Conservation (phyloP, 2,329 filamentous ascomycete genomes). For the Aspergillus aculeatus region DNA sequence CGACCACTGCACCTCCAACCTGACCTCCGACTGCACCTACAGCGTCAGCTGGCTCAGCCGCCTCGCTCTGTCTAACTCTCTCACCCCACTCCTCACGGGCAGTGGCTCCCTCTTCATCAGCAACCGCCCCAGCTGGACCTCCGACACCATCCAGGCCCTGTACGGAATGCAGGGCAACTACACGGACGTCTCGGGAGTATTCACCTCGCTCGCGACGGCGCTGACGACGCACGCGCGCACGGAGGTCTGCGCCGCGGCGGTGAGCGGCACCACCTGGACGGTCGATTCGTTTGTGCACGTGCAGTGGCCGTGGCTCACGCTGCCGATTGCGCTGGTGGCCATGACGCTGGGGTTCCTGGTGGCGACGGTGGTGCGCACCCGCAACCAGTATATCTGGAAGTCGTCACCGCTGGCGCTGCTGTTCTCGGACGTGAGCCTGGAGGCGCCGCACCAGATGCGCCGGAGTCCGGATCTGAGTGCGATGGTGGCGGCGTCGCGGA, state of each 20-base stretch:
- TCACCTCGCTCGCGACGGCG: conserved; percentile 18
- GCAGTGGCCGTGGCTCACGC: conserved; percentile 25
- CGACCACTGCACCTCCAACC: conserved; percentile 24
- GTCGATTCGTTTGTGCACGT: conserved; percentile 23
- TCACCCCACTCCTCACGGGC: conserved; percentile 19
- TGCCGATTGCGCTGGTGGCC: conserved; percentile 19
- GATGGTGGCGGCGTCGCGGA: conserved; percentile 24
- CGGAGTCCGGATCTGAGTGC: conserved; percentile 19
- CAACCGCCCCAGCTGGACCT: conserved; percentile 22
- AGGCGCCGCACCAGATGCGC: conserved; percentile 13
- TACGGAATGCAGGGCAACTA: conserved; percentile 23
- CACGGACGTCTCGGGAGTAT: conserved; percentile 19
- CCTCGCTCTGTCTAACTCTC: conserved; percentile 21
- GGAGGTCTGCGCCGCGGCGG: conserved; percentile 15
- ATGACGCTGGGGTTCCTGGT: conserved; percentile 52
- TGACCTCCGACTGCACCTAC: conserved; percentile 21
- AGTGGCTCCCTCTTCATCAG: conserved; percentile 17
- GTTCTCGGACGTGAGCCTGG: conserved; percentile 22
- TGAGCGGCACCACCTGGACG: conserved; percentile 21
- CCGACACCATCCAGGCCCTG: conserved; percentile 21
- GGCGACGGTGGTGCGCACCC: conserved; percentile 42
- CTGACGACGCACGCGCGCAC: conserved; percentile 23
- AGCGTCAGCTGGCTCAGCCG: conserved; percentile 20
- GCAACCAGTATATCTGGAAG: conserved; percentile 29
- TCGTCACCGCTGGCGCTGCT: conserved; percentile 24